These are phyloP conservation scores for Saitozyma sp. DNA, from an alignment of 768 basidiomycete genomes.

Conservation along the genomic window DNA sequence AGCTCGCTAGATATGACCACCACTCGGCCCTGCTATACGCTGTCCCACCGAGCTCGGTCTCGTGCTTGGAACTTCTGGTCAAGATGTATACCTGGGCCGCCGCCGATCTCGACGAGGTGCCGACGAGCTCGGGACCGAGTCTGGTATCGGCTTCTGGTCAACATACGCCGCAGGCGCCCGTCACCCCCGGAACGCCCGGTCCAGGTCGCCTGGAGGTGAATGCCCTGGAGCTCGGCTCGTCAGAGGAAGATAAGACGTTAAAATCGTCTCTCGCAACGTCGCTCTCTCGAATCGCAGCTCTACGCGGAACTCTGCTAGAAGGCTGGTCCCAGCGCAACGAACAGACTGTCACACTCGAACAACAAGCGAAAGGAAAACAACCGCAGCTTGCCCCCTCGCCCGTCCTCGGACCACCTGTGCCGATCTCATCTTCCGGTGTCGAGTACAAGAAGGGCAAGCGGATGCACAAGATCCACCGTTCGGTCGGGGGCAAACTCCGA, in stretches of 20 bases:
- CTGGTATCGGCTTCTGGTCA: too few relatives aligned
- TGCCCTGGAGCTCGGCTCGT: too few relatives aligned
- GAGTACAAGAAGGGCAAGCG: constrained; percentile 29
- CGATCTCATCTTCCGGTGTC: constrained; percentile 17
- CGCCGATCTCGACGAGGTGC: constrained; percentile 26
- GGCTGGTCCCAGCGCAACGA: constrained; percentile 34
- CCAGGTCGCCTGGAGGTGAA: too few relatives aligned
- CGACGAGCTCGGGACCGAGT: too few relatives aligned
- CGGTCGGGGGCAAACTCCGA: constrained; percentile 37
- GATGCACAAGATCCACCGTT: constrained; percentile 41
- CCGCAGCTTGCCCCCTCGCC: background rate
- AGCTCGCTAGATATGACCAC: constrained; percentile 38
- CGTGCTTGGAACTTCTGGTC: constrained; percentile 41
- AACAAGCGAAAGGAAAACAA: constrained; percentile 10
- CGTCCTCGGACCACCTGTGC: background rate
- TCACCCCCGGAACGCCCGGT: too few relatives aligned
- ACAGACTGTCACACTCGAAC: constrained; percentile 30
- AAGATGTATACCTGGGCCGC: constrained; percentile 40
- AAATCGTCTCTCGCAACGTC: constrained; percentile 23
- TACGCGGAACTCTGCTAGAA: constrained; percentile 26
- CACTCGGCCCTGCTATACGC: constrained; percentile 43
- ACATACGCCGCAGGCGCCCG: too few relatives aligned
- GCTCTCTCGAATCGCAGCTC: constrained; percentile 19
- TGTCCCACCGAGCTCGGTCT: constrained; percentile 41
- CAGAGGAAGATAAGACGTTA: background rate